These are phyloP conservation scores for Tricholoma matsutake DNA, from an alignment of 768 basidiomycete species.

Conservation along the genomic window DNA sequence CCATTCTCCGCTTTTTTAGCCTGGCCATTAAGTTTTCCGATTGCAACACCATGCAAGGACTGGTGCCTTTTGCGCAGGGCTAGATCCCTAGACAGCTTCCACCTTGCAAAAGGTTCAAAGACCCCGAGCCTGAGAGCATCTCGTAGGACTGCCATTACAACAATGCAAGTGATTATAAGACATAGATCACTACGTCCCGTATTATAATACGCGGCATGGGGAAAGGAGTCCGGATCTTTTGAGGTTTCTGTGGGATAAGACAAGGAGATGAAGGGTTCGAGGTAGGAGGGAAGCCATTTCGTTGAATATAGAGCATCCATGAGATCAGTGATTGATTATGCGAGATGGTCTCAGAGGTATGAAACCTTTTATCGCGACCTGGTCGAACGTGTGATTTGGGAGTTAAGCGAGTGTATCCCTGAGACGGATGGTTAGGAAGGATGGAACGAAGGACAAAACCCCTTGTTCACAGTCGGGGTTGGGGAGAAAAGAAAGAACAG, in stretches of 20 bases:
- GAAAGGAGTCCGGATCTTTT: constrained; percentile 66
- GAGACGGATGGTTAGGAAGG: neutral
- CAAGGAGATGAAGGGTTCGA: constrained; percentile 69
- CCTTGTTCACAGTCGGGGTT: neutral
- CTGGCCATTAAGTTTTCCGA: constrained; percentile 27
- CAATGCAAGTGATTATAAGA: constrained; percentile 76
- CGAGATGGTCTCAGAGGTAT: neutral
- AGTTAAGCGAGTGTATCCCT: neutral
- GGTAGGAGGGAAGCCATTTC: constrained; percentile 46
- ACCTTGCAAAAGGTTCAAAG: constrained; percentile 78
- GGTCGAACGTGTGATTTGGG: neutral
- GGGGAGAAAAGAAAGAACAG: neutral
- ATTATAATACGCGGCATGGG: constrained; percentile 62
- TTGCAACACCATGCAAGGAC: constrained; percentile 15
- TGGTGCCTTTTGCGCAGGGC: constrained; percentile 21
- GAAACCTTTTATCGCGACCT: neutral
- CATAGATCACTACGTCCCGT: constrained; percentile 78
- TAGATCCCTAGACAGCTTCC: constrained; percentile 64
- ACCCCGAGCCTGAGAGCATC: constrained; percentile 72
- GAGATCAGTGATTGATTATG: neutral
- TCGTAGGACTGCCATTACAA: constrained; percentile 82
- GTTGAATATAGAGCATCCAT: constrained; percentile 16
- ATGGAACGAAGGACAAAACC: neutral
- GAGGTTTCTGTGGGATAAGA: constrained; percentile 66
- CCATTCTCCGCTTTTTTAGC: constrained; percentile 35